A percentile compares a stretch with the other conserved stretches of the same genome.
Evolutionary conservation across 441 rosid species (phyloP).

Genomic region (Erodium trifolium): DNA sequence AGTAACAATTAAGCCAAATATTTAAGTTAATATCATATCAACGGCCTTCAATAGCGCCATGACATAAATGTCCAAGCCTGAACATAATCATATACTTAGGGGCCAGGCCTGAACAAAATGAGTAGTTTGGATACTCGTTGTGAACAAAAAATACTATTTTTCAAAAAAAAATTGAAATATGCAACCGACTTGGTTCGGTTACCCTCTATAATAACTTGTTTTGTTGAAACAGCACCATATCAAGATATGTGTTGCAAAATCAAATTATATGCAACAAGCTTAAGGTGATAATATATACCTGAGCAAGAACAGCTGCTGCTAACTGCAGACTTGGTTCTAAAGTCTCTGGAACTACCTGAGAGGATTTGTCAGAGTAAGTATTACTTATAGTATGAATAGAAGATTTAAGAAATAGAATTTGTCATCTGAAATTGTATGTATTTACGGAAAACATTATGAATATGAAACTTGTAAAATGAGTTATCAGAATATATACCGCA

Average conservation of each 20-base stretch:
- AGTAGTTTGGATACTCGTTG: no score
- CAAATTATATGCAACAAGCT: constrained; percentile 11
- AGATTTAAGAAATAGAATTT: neutral
- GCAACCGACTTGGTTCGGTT: neutral
- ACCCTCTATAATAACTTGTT: neutral
- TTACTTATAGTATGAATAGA: neutral
- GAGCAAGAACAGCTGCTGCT: constrained; percentile 98
- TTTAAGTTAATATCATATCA: no score
- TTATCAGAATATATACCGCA: constrained; percentile 43
- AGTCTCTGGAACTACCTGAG: constrained; percentile 93
- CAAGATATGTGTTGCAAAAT: constrained; percentile 1
- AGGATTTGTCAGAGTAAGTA: neutral
- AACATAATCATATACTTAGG: no score
- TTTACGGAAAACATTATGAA: constrained; percentile 3
- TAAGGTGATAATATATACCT: constrained; percentile 38
- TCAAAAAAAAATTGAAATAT: neutral
- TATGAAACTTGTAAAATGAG: constrained; percentile 12
- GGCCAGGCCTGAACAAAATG: no score
- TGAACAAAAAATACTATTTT: no score
- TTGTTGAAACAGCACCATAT: neutral
- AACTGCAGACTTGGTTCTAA: constrained; percentile 97
- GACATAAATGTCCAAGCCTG: no score
- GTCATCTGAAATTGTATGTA: constrained; percentile 1
- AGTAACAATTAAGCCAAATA: no score
- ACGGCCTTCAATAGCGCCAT: no score